Evolutionary conservation across 768 basidiomycete species (phyloP).

Genomic region (Tylopilus plumbeoviolaceoides): DNA sequence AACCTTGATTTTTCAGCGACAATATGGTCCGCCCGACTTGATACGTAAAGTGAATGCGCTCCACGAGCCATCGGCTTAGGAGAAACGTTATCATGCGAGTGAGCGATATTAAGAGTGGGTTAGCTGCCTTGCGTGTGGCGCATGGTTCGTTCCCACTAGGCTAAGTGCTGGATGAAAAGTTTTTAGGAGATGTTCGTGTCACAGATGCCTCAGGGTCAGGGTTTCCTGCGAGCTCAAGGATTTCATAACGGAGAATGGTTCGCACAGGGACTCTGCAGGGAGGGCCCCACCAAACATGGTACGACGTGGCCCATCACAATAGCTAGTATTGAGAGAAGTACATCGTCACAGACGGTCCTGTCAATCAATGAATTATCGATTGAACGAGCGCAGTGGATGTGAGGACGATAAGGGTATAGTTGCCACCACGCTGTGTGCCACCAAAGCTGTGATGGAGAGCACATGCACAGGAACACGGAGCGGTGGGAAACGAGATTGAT

Average conservation of each 20-base stretch:
- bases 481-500: conserved; percentile 1
- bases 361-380: too few species aligned
- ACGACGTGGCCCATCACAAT: too few species aligned
- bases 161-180: neutral
- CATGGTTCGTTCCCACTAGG: conserved; percentile 7
- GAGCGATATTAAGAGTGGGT: neutral
- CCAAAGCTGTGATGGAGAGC: neutral
- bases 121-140: conserved; percentile 13
- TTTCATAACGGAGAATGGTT: conserved; percentile 6
- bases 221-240: conserved; percentile 12
- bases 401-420: neutral
- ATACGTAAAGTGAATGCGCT: neutral
- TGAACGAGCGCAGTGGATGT: too few species aligned
- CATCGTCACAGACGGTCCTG: too few species aligned
- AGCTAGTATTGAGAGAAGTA: too few species aligned
- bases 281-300: neutral
- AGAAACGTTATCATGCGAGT: neutral
- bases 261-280: conserved; percentile 1
- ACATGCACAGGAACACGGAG: conserved; percentile 8
- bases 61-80: neutral
- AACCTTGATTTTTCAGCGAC: too few species aligned
- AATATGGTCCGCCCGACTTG: neutral
- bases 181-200: neutral
- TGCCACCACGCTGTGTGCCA: neutral
- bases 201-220: conserved; percentile 19